Conservation (phyloP, 1,284 basidiomycete species). For the Cryptococcus sp. region DNA sequence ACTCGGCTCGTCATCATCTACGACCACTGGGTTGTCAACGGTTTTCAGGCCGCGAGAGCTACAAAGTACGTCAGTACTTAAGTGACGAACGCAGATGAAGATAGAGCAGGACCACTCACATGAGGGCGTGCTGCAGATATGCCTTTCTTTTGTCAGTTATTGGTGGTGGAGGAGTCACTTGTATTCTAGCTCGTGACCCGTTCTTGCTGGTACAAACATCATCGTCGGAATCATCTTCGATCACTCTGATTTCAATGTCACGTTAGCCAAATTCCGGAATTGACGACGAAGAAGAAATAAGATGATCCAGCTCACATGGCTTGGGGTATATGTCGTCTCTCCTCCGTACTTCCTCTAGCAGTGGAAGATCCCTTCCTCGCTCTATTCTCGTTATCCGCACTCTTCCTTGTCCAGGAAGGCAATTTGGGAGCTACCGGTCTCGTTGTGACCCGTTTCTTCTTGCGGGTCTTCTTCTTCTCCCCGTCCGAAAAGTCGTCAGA, state of each 20-base stretch:
- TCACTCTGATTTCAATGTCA: background rate
- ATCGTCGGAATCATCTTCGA: background rate
- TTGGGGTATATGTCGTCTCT: constrained; percentile 5
- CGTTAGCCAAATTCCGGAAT: background rate
- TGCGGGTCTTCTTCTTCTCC: constrained; percentile 20
- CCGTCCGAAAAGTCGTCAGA: constrained; percentile 13
- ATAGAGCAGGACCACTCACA: too few species aligned
- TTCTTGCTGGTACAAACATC: too few species aligned
- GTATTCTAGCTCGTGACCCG: too few species aligned
- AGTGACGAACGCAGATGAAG: too few species aligned
- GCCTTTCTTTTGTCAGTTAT: too few species aligned
- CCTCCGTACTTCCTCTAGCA: constrained; percentile 18
- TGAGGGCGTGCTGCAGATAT: too few species aligned
- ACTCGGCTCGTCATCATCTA: too few species aligned
- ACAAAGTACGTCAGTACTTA: too few species aligned
- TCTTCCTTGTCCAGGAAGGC: constrained; percentile 23
- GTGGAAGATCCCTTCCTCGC: constrained; percentile 13
- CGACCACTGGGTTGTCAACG: too few species aligned
- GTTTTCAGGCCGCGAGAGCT: too few species aligned
- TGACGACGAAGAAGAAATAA: background rate
- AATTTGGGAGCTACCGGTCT: constrained; percentile 8
- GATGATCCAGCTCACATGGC: background rate
- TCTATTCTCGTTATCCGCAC: constrained; percentile 3
- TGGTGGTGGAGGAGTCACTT: too few species aligned
- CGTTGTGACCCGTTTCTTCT: constrained; percentile 6